Conservation (phyloP, 768 basidiomycete genomes). For the Russula griseocarnosa region DNA sequence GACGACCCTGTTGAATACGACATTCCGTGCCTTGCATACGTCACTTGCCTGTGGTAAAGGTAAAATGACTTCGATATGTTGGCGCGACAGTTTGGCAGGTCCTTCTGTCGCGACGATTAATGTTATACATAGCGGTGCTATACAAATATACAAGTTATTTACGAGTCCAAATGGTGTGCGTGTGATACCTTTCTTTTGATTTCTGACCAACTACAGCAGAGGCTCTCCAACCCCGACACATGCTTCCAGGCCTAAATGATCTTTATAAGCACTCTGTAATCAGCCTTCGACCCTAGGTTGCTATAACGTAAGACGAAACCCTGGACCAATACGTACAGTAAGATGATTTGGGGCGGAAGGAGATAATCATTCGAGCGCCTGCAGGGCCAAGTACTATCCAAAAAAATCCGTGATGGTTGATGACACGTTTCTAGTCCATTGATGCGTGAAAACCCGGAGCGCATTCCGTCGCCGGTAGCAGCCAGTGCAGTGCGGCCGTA, state of each 20-base stretch:
- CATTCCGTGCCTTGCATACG: slow-evolving; percentile 25
- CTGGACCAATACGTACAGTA: too few relatives aligned
- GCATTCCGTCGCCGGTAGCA: too few relatives aligned
- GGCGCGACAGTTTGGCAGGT: not conserved
- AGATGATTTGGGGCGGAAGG: too few relatives aligned
- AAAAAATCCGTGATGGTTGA: too few relatives aligned
- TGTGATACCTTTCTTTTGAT: not conserved
- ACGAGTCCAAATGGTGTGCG: not conserved
- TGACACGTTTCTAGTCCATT: too few relatives aligned
- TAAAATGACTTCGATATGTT: not conserved
- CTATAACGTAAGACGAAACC: too few relatives aligned
- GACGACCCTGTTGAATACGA: slow-evolving; percentile 10
- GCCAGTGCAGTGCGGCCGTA: too few relatives aligned
- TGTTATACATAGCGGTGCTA: slow-evolving; percentile 1
- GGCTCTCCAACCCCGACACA: not conserved
- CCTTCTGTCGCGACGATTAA: not conserved
- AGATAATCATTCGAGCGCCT: too few relatives aligned
- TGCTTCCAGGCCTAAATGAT: not conserved
- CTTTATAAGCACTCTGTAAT: not conserved
- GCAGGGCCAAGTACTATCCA: too few relatives aligned
- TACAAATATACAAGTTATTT: not conserved
- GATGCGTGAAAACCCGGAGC: too few relatives aligned
- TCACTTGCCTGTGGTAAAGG: slow-evolving; percentile 19
- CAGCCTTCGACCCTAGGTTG: too few relatives aligned
- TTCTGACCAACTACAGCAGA: not conserved